Conservation (phyloP, 148 eudicot species). For the Pouteria glomerata region DNA sequence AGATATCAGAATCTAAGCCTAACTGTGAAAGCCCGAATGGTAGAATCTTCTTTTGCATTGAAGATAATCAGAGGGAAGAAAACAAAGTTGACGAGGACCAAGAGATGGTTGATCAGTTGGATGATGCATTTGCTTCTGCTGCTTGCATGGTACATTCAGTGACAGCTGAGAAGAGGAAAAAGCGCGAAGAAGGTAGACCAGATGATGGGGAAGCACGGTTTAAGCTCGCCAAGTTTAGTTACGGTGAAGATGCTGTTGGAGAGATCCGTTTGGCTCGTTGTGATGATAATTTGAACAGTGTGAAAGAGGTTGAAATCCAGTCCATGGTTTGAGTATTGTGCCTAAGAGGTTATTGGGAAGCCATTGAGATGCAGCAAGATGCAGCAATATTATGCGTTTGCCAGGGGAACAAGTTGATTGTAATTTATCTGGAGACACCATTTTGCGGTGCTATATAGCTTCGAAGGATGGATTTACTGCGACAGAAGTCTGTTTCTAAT, state of each 20-base stretch:
- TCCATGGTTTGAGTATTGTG: slow-evolving; percentile 4
- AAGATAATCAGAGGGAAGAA: slow-evolving; percentile 8
- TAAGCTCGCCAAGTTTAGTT: slow-evolving; percentile 41
- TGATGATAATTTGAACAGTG: slow-evolving; percentile 20
- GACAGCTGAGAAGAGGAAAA: slow-evolving; percentile 33
- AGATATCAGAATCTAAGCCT: slow-evolving; percentile 7
- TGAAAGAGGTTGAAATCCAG: slow-evolving; percentile 16
- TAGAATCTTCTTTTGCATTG: slow-evolving; percentile 2
- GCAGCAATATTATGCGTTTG: too few species aligned
- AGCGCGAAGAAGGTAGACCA: slow-evolving; percentile 51
- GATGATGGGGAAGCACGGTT: slow-evolving; percentile 27
- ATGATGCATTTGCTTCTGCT: slow-evolving; percentile 9
- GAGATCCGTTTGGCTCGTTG: slow-evolving; percentile 16
- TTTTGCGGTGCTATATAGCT: neutral
- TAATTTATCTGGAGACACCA: neutral
- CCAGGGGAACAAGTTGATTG: neutral
- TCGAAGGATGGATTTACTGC: neutral
- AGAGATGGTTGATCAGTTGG: slow-evolving; percentile 38
- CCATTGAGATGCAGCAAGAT: neutral
- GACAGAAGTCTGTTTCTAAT: neutral
- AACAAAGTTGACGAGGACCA: slow-evolving; percentile 27
- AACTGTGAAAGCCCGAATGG: neutral
- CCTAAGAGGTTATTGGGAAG: slow-evolving; percentile 17
- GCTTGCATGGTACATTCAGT: slow-evolving; percentile 7
- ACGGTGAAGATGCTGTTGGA: slow-evolving; percentile 23